phyloP scores from a whole-genome alignment of 306 rosid species.

The Hylodesmum podocarpum region DNA sequence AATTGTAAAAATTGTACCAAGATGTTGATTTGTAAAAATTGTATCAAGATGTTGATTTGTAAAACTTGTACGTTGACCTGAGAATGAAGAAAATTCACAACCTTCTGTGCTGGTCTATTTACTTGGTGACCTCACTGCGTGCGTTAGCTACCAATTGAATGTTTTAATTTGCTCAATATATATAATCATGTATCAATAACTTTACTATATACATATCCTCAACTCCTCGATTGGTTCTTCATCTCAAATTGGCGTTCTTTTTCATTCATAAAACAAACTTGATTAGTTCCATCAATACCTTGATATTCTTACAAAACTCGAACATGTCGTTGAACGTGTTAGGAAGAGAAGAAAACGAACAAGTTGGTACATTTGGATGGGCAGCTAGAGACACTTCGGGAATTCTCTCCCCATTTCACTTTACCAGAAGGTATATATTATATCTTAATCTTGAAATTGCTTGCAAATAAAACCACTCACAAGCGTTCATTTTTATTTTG shows the following conservation, averaged over 20 bases:
- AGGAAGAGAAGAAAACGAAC: slow-evolving; percentile 11
- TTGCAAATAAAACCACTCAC: neutral
- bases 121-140: slow-evolving; percentile 2
- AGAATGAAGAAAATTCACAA: slow-evolving; percentile 8
- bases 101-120: neutral
- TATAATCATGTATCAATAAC: neutral
- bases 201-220: neutral
- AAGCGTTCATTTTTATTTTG: neutral
- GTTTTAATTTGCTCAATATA: neutral
- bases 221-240: neutral
- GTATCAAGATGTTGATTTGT: neutral
- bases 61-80: neutral
- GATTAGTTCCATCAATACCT: neutral
- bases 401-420: slow-evolving; percentile 34
- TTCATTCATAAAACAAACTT: neutral
- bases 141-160: neutral
- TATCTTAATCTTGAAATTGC: neutral
- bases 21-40: neutral
- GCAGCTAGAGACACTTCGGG: slow-evolving; percentile 40
- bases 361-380: slow-evolving; percentile 27
- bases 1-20: too few species aligned
- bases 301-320: neutral
- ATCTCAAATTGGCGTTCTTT: neutral
- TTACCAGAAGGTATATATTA: slow-evolving; percentile 23
- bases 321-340: slow-evolving; percentile 32